Base-by-base conservation (phyloP, 176 grass and related monocot genomes). In the Oryza meridionalis region DNA sequence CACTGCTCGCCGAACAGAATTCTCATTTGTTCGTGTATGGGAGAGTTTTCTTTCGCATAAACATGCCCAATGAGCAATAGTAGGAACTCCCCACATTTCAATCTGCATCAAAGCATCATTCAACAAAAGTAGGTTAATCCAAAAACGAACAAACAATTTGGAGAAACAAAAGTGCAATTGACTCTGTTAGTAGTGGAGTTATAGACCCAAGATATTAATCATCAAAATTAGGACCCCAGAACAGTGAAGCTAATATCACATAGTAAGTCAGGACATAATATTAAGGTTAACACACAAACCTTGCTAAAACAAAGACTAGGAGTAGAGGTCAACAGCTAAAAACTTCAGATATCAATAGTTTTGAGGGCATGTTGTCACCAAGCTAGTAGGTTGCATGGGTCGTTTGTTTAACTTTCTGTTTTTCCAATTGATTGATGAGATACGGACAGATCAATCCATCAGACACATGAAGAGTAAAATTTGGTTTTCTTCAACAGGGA, bases 31-130 rank as follows among this genome's bases (percentile, higher is more conserved):
- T 99, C 93, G 22, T 90, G 85, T 88, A 99, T 89, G 59, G 93
- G 96, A 69, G 96, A 89, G 70, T 85, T 99, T 85, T 99, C 96
- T 42, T 70, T 96, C 75, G 72, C 85, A 78, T 92, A 92, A 70
- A 99, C 91, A 87, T 96, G 89, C 1, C 91, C 90, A 27, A 96
- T 93, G 71, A 99, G 87, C 77, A 99, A 71, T 78, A 99, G 71
- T 11, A 99, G 65, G 43, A 96, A 99, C 78, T 99, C 96, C 42
- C 93, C 91, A 1, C 96, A 96, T 94, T 99, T 99, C 85, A 96
- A 92, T 81, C 96, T 99, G 81, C 88, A 89, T 19, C 21, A 9
- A 70, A 78, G 66, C 15, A 11, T 3, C 19, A 55, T 35, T 31
- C n/a, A 84, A 82, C 24, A 78, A 81, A 51, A 51, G 44, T 40